Base-by-base conservation (phyloP, 1,139 yeast genomes). In the Oligophagozyma castellii region DNA sequence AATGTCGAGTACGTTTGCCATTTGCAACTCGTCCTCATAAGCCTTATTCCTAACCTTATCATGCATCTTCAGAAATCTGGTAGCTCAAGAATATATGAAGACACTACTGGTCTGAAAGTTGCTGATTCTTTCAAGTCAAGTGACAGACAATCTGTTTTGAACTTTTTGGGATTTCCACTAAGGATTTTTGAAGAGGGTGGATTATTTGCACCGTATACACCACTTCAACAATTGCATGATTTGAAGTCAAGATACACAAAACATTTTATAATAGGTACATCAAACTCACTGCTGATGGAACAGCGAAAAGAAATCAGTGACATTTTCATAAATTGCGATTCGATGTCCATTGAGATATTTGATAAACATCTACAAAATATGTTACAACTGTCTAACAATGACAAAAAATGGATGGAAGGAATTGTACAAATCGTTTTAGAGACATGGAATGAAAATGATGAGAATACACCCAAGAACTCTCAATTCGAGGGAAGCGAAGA, bases 181-280 rank as follows among this genome's bases (percentile, higher is more conserved):
- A 89, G 79, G 43, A 56, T 84, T 1, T 89, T 89, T 56, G 83
- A 84, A 7, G 70, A 73, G 42, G 93, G 93, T 22, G 83, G 93
- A 3, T 67, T 86, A 38, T 86, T 93, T 65, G 78, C 80, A 40
- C 96, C 98, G 0, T 89, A 86, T 52, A 67, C 86, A 14, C 94
- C 98, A 0, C 59, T 89, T 30, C 98, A 86, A 52, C 96, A 86
- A 48, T 59, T 89, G 33, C 78, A 77, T 32, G 86, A 80, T 42
- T 60, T 89, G 31, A 64, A 63, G 22, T 64, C 67, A 19, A 59
- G 63, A 1, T 68, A 64, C 26, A 67, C 86, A 0, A 60, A 65
- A 31, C 74, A 73, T 48, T 89, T 73, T 41, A 61, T 83, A 56
- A 69, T 83, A 31, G 98, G 98, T 0, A 77, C 93, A 28, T 84